Evolutionary conservation across 2,329 filamentous ascomycete species (phyloP).

Genomic region (Colletotrichum liaoningense): DNA sequence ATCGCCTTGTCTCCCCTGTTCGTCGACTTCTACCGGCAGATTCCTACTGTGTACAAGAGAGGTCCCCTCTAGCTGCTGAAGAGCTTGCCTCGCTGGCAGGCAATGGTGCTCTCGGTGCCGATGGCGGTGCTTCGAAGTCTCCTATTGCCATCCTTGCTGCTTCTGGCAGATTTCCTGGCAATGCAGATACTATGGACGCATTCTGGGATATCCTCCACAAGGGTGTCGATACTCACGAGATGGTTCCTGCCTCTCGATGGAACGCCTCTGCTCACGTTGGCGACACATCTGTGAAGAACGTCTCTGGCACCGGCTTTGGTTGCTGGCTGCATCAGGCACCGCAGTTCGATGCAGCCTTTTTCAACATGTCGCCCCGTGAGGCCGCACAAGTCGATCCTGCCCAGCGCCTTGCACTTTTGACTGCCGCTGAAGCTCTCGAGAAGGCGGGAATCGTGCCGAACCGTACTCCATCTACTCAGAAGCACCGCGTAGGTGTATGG

Average conservation of each 20-base stretch:
- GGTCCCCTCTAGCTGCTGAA: background rate
- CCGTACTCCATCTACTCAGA: conserved; percentile 72
- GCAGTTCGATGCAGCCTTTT: conserved; percentile 76
- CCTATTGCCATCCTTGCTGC: conserved; percentile 52
- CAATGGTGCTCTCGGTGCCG: background rate
- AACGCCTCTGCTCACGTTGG: background rate
- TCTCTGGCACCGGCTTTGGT: conserved; percentile 41
- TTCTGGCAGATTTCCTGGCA: conserved; percentile 55
- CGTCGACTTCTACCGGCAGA: background rate
- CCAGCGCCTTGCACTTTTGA: conserved; percentile 77
- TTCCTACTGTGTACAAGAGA: background rate
- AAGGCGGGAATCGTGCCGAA: conserved; percentile 78
- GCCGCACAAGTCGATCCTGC: conserved; percentile 78
- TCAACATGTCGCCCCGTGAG: conserved; percentile 79
- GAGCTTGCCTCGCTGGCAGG: background rate
- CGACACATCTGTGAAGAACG: background rate
- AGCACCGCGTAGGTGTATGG: conserved; percentile 73
- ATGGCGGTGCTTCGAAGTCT: background rate
- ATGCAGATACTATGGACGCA: conserved; percentile 46
- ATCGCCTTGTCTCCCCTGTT: background rate
- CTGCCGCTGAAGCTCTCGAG: conserved; percentile 84
- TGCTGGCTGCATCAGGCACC: conserved; percentile 71
- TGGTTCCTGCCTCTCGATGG: conserved; percentile 30
- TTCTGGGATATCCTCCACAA: conserved; percentile 46
- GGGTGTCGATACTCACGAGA: conserved; percentile 40